Evolutionary conservation across 139 green algal species (phyloP).

Genomic region (Chlorella sp.): DNA sequence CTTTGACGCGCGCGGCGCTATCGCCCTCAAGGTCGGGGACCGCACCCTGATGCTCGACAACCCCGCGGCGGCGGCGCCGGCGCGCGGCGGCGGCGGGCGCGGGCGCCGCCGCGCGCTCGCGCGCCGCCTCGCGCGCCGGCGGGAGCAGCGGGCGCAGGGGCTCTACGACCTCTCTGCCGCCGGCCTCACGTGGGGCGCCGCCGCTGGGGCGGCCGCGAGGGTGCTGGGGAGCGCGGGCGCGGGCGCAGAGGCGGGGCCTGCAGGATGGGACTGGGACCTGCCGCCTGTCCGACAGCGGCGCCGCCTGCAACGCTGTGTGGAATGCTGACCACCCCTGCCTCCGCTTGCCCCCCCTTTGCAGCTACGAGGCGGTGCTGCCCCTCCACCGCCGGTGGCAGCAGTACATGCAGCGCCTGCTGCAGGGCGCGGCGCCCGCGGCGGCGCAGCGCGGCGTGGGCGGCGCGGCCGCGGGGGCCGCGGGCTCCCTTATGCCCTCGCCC

Average conservation of each 20-base stretch:
- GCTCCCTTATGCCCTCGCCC: too few relatives aligned
- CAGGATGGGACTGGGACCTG: neutral
- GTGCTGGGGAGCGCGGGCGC: neutral
- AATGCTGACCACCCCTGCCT: neutral
- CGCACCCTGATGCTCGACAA: slow-evolving; percentile 32
- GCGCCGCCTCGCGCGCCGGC: neutral
- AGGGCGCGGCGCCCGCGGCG: neutral
- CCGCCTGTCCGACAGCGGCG: neutral
- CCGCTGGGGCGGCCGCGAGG: neutral
- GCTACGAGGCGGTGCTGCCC: slow-evolving; percentile 20
- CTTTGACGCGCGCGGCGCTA: slow-evolving; percentile 14
- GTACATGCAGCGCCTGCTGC: slow-evolving; percentile 26
- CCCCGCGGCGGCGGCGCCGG: neutral
- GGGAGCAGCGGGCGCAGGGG: slow-evolving; percentile 21
- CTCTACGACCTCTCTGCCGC: slow-evolving; percentile 17
- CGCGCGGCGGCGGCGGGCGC: neutral
- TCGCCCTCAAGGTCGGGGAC: slow-evolving; percentile 28
- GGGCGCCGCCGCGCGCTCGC: neutral
- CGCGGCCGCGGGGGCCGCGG: neutral
- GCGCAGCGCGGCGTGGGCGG: neutral
- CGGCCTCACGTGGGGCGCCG: slow-evolving; percentile 16
- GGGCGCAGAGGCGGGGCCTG: neutral
- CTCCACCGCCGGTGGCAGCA: slow-evolving; percentile 31
- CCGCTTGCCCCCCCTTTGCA: neutral
- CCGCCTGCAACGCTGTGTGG: neutral